Evolutionary conservation across 345 rosid species (phyloP), one percentile per base, ranked within the genome.

Genomic region (Clausena lansium): DNA sequence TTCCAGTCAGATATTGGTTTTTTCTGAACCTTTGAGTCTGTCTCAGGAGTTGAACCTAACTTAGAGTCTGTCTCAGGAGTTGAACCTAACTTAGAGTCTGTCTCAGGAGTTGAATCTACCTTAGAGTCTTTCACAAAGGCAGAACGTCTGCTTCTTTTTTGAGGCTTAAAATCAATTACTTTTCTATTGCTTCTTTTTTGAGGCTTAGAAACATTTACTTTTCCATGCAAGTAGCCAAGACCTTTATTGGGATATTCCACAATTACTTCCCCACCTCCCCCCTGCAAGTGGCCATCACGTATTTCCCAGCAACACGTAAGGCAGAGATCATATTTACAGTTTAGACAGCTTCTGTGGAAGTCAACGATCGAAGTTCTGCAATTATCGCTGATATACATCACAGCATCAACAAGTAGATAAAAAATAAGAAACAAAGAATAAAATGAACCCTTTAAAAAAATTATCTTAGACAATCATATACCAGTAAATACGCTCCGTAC

Each of bases 331-430:
- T 74, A 79, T 14, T 76, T 75, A 71, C 90, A 85, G 19, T 79
- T 70, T 65, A 80, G 79, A 78, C 90, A 87, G 70, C 79, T 84
- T 74, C 88, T 81, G 70, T 85, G 86, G 24, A 74, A 81, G 72
- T 87, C 90, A 20, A 78, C 71, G 24, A 85, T 87, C 22, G 88
- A 84, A 64, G 90, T 87, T 81, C 78, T 78, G 81, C 90, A 89
- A 81, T 77, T 82, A 72, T 88, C 79, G 15, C 85, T 84, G 82
- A 76, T 69, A 67, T n/a, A 58, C 38, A 7, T 35, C 8, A 33
- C 22, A 45, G 54, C 25, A 54, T 4, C 45, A 58, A 38, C 59
- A 3, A 41, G 15, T 67, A 28, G 66, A 35, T 57, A 17, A 81
- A 50, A 3, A 71, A 57, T 32, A 58, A 36, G 19, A 47, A 65